Conservation (phyloP, 495 filamentous ascomycete genomes). For the Sordaria brevicollis region DNA sequence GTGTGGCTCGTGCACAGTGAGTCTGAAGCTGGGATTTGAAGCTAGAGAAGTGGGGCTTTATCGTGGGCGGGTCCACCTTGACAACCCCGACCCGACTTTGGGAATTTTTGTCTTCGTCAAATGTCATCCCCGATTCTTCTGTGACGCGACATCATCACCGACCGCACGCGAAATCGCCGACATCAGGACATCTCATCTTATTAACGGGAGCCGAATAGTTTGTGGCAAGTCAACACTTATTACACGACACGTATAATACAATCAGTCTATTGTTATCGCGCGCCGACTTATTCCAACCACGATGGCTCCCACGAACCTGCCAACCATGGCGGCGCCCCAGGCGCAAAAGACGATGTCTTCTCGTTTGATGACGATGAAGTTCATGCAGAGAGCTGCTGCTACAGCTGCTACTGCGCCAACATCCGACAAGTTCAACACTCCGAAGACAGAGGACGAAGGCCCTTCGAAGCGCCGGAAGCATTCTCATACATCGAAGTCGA, state of each 20-base stretch:
- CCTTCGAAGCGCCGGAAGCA: constrained; percentile 44
- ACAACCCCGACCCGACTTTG: background rate
- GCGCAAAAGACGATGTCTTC: constrained; percentile 73
- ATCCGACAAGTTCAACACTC: constrained; percentile 31
- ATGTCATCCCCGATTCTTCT: background rate
- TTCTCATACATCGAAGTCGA: constrained; percentile 11
- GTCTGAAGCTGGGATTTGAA: background rate
- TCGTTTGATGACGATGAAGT: constrained; percentile 91
- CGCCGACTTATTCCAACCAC: background rate
- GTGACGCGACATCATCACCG: background rate
- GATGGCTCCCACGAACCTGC: constrained; percentile 12
- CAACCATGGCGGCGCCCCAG: constrained; percentile 26
- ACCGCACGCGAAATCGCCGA: background rate
- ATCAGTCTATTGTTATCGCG: background rate
- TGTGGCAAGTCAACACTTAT: background rate
- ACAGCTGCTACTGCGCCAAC: constrained; percentile 28
- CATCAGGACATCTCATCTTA: background rate
- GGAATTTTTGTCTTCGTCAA: background rate
- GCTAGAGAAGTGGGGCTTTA: background rate
- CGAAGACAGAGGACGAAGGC: constrained; percentile 25
- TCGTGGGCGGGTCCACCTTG: background rate
- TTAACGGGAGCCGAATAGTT: background rate
- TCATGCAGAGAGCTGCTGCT: constrained; percentile 86
- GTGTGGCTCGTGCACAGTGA: background rate
- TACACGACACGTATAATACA: too few relatives aligned